Evolutionary conservation across 2,329 filamentous ascomycete species (phyloP), one percentile per base, ranked within the genome.

Genomic region (Blastomyces parvus): DNA sequence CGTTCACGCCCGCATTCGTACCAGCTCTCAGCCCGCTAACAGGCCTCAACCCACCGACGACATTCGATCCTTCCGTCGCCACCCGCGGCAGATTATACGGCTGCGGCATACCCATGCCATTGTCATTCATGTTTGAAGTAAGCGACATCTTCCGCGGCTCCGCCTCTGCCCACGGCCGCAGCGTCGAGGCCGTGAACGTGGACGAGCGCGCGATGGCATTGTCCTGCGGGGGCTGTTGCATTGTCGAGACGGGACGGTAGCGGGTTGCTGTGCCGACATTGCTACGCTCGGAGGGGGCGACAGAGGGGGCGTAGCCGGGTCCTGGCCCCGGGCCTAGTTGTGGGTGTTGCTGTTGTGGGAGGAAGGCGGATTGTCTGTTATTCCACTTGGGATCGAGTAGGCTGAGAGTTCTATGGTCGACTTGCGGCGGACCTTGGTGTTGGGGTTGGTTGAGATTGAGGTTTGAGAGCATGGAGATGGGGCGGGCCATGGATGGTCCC

Each of bases 231-330:
- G 76, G 74, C 11, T 74, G 72, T 8, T 79, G 80, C 62, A 82
- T 79, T 52, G 88, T 87, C 0, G 90, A 91, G 0, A 97, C 93
- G 1, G 94, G 91, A 56, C 94, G 85, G 77, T 99, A 99, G 55
- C 94, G 86, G 40, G 90, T 88, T 9, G 94, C 91, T 61, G 96
- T 83, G 19, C 94, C 94, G 65, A 97, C 81, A 74, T 95, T 97
- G 81, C 92, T 97, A 65, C 94, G 88, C 78, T 97, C 94, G 5
- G 91, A 96, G 0, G 94, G 94, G 2, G 94, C 93, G 68, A 99
- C 96, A 0, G 93, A 97, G 0, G 91, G 86, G 0, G 91, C 84
- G 76, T 97, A 97, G 9, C 83, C 75, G 64, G 56, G 66, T 63
- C 64, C 67, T 55, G 72, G 71, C 63, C 66, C 67, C 55, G 72